Conservation (phyloP, 495 filamentous ascomycete genomes). For the Haplographium delicatum region DNA sequence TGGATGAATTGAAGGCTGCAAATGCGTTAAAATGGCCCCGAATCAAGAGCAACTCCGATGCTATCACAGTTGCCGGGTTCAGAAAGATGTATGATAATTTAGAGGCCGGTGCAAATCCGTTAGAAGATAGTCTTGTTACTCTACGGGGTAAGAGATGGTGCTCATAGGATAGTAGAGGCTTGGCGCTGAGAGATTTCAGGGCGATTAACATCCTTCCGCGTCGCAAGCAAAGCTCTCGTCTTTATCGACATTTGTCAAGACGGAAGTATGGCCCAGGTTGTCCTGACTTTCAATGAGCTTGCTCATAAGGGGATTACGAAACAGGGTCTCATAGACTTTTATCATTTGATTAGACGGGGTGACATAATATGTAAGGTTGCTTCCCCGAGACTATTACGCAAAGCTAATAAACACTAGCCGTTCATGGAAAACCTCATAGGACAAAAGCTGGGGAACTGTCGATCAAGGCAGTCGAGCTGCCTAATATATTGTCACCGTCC, state of each 20-base stretch:
- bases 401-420: constrained; percentile 35
- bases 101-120: constrained; percentile 10
- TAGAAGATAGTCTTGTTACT: constrained; percentile 34
- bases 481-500: constrained; percentile 67
- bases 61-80: constrained; percentile 23
- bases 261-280: constrained; percentile 62
- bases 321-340: constrained; percentile 53
- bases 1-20: constrained; percentile 43
- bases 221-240: constrained; percentile 60
- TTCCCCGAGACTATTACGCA: constrained; percentile 3
- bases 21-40: constrained; percentile 49
- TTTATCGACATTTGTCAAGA: constrained; percentile 79
- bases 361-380: constrained; percentile 68
- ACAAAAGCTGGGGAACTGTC: constrained; percentile 75
- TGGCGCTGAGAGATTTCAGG: constrained; percentile 25
- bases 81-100: constrained; percentile 25
- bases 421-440: constrained; percentile 65
- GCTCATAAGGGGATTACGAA: constrained; percentile 29
- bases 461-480: constrained; percentile 58
- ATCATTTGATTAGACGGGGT: constrained; percentile 57
- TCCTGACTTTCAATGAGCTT: constrained; percentile 61
- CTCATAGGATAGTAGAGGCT: neutral
- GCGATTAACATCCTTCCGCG: constrained; percentile 38
- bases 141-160: constrained; percentile 32
- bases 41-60: constrained; percentile 20